Percentiles rank a stretch among this genome's conserved stretches.
phyloP scores from a whole-genome alignment of 2,329 filamentous ascomycete genomes.

The Chrysoporthe cubensis region DNA sequence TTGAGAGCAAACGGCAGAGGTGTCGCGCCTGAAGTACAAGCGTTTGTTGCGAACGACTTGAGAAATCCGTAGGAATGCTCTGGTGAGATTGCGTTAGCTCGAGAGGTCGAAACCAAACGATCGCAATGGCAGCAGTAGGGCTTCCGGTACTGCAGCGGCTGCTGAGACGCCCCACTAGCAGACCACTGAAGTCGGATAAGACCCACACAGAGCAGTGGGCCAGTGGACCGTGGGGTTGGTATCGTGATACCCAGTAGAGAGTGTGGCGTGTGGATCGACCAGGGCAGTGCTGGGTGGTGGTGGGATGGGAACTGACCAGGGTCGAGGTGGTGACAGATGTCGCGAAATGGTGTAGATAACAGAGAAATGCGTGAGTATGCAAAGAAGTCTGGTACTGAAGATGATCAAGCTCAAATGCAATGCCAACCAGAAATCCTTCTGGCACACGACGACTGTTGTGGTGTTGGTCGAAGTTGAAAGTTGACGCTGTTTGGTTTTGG shows the following conservation, averaged over 20 bases:
- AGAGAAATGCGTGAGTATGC: background rate
- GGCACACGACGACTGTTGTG: background rate
- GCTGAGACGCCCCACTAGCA: background rate
- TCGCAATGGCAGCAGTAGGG: background rate
- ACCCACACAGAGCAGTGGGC: slow-evolving; percentile 9
- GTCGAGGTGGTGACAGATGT: background rate
- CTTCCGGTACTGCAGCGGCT: background rate
- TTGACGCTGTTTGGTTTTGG: background rate
- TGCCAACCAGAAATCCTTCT: background rate
- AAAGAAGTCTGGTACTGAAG: background rate
- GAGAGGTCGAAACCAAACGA: background rate
- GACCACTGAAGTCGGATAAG: slow-evolving; percentile 1
- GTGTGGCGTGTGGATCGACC: slow-evolving; percentile 14
- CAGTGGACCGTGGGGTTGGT: slow-evolving; percentile 11
- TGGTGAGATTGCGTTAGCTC: background rate
- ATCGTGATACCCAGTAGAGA: background rate
- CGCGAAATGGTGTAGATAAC: background rate
- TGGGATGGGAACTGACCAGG: background rate
- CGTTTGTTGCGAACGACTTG: background rate
- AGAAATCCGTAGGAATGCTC: background rate
- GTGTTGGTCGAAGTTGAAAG: background rate
- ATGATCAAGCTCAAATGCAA: background rate
- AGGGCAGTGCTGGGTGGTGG: slow-evolving; percentile 4
- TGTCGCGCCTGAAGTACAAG: background rate
- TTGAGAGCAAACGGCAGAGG: background rate